Evolutionary conservation across 2,329 filamentous ascomycete species (phyloP), one percentile per base, ranked within the genome.

Genomic region (Penicillium sclerotiorum): DNA sequence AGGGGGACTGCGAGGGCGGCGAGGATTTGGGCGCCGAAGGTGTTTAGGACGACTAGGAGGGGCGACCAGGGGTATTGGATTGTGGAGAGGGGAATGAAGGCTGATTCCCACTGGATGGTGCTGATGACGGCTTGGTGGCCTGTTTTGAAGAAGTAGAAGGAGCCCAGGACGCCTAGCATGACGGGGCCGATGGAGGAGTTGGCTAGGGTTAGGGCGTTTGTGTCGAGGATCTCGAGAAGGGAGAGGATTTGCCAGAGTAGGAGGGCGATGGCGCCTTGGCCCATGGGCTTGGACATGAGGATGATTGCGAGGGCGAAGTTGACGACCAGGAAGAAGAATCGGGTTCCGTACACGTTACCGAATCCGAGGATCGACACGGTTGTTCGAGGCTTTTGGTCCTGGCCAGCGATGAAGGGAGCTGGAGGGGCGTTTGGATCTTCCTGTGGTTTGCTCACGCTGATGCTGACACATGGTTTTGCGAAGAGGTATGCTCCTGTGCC

Each of bases 61-160:
- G 92, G 92, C 0, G 85, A 88, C 89, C 89, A 96, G 1, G 94
- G 94, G 72, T 99, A 96, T 49, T 83, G 83, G 56, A 99, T 83
- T 5, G 83, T 84, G 50, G 87, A 84, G 7, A 97, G 80, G 0
- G 93, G 89, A 58, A 99, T 89, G 73, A 99, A 99, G 3, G 91
- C 93, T 17, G 84, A 83, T 73, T 99, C 94, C 94, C 94, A 99
- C 67, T 99, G 94, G 65, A 99, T 93, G 58, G 85, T 89, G 59
- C 86, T 82, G 20, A 96, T 81, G 0, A 86, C 88, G 11, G 93
- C 93, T 73, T 97, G 93, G 71, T 99, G 94, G 53, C 94, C 94
- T 0, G 94, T 99, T 68, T 95, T 96, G 83, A 99, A 99, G 77
- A 86, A 99, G 76, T 96, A 87, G 72, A 93, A 95, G 63, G 88